Conservation (phyloP, 169 alveolate genomes). For the Eimeria falciformis region DNA sequence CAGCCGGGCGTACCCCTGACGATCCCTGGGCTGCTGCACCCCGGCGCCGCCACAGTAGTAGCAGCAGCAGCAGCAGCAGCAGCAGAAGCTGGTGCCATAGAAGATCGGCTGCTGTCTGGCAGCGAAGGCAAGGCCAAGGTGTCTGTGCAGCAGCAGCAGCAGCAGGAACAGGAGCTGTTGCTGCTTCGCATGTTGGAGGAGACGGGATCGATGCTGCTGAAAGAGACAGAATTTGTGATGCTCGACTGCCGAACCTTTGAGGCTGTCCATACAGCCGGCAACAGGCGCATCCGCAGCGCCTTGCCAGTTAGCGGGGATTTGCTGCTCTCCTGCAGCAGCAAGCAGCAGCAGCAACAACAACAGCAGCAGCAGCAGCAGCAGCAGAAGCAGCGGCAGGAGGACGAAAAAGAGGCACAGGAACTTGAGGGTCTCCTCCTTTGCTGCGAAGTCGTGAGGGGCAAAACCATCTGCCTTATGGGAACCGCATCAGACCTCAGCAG, state of each 20-base stretch:
- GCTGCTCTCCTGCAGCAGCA: background rate
- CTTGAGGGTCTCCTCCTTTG: background rate
- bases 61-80: no score
- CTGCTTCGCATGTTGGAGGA: background rate
- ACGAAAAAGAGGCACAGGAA: conserved; percentile 8
- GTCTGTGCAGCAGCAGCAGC: conserved; percentile 39
- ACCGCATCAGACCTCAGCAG: conserved; percentile 16
- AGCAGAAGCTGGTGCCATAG: no score
- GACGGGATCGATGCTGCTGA: background rate
- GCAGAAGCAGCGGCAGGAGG: conserved; percentile 48
- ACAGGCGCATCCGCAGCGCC: conserved; percentile 12
- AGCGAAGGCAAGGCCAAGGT: no score
- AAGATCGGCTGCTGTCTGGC: no score
- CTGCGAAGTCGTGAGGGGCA: conserved; percentile 21
- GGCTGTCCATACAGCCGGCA: background rate
- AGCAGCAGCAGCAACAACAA: conserved; percentile 39
- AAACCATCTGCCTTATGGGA: conserved; percentile 7
- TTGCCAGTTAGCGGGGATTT: conserved; percentile 6
- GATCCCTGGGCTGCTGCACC: background rate
- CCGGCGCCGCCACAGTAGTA: background rate
- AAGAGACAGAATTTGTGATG: background rate
- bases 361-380: conserved; percentile 38
- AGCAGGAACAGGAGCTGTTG: conserved; percentile 28
- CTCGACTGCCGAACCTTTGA: conserved; percentile 1
- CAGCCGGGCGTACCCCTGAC: background rate